Evolutionary conservation across 768 basidiomycete species (phyloP), one percentile per base, ranked within the genome.

Genomic region (Leccinum variicolor): DNA sequence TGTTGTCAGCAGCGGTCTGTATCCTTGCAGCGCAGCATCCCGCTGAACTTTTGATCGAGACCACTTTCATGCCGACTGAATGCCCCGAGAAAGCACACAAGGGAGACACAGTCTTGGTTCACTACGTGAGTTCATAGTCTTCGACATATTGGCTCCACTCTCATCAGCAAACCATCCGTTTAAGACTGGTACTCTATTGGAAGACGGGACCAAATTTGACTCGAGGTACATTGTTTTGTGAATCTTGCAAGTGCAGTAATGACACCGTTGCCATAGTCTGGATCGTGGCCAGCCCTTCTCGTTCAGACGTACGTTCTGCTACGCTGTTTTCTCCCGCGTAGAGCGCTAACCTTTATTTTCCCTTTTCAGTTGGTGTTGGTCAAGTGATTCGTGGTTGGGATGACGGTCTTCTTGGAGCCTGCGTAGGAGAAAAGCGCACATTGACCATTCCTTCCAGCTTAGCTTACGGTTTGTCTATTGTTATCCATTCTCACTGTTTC

Each of bases 361-460:
- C 2, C 19, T 43, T 11, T 19, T 19, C 46, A 93, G 91, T 94
- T 29, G 91, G 91, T 51, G 72, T 78, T 41, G 87, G 88, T 10
- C 90, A 92, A 66, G 91, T 94, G 52, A 94, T 94, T 69, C 79
- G 79, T 62, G 91, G 91, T 17, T 94, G 91, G 91, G 91, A 94
- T 63, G 74, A 90, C 43, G 91, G 91, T 63, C 83, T 94, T 50
- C 56, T 81, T 39, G 90, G 88, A 54, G 94, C 96, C 86, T 96
- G 94, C 69, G 69, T 92, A 39, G 77, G 82, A 58, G 94, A 97
- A 77, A 94, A 92, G 78, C 87, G 94, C 46, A 91, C 79, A 5
- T 80, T 98, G 59, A 94, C 88, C 23, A 96, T 98, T 59, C 94
- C 94, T 14, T 68, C 92, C 6, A 59, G 76, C 51, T 75, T 86